Evolutionary conservation across 2,329 filamentous ascomycete genomes (phyloP).

Genomic region (Colletotrichum aenigma): DNA sequence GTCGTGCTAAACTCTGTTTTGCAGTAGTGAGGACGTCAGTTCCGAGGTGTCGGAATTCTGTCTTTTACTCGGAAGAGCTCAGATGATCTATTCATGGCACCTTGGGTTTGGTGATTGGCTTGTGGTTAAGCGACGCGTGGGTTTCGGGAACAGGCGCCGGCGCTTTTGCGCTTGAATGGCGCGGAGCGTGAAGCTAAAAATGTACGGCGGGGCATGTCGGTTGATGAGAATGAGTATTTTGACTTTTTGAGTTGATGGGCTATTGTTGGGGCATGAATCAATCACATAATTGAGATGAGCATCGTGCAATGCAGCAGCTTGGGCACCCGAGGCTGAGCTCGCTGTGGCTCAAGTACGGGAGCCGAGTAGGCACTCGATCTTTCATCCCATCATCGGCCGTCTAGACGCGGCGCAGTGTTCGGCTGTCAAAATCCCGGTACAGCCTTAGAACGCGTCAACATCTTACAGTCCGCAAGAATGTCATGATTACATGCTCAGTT

Average conservation of each 20-base stretch:
- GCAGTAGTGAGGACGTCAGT: background rate
- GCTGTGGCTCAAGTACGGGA: background rate
- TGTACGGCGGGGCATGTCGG: background rate
- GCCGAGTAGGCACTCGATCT: background rate
- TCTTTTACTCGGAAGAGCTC: background rate
- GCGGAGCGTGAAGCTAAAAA: background rate
- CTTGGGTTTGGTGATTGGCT: background rate
- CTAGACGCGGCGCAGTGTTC: background rate
- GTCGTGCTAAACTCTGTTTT: background rate
- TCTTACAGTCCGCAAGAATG: background rate
- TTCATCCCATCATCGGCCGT: background rate
- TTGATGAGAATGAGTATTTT: background rate
- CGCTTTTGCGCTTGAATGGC: background rate
- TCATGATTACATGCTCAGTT: too few relatives aligned
- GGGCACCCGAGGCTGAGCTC: background rate
- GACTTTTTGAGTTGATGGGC: background rate
- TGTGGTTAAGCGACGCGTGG: background rate
- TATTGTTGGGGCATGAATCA: background rate
- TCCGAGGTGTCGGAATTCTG: background rate
- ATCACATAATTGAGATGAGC: background rate
- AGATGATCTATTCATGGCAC: background rate
- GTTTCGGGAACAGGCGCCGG: background rate
- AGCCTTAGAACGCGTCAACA: background rate
- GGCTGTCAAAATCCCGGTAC: background rate
- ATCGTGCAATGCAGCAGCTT: background rate